phyloP scores from a whole-genome alignment of 2,329 filamentous ascomycete genomes.

The Coleophoma cylindrospora region DNA sequence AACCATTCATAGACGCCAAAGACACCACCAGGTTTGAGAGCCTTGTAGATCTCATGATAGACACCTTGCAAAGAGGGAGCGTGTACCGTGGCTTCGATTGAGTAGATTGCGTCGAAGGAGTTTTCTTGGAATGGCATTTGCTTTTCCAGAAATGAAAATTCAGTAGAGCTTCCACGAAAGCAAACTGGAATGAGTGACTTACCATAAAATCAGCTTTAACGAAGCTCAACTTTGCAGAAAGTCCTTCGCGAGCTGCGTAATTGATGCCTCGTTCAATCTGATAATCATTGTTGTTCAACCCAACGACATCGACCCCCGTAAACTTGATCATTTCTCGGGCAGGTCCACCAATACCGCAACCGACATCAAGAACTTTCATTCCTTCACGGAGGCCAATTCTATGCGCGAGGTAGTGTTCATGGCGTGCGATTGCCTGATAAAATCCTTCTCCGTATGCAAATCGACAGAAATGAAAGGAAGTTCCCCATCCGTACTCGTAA shows the following conservation, averaged over 20 bases:
- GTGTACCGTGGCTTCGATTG: constrained; percentile 95
- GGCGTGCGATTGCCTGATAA: constrained; percentile 85
- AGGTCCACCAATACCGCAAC: constrained; percentile 93
- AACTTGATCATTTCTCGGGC: constrained; percentile 97
- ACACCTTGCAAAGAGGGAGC: constrained; percentile 86
- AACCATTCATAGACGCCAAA: constrained; percentile 99
- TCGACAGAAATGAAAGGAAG: constrained; percentile 96
- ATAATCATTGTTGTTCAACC: constrained; percentile 99
- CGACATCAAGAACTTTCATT: constrained; percentile 91
- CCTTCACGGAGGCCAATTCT: constrained; percentile 79
- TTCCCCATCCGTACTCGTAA: constrained; percentile 96
- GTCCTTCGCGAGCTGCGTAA: constrained; percentile 77
- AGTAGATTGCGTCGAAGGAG: constrained; percentile 91
- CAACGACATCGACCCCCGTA: constrained; percentile 80
- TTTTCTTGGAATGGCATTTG: constrained; percentile 95
- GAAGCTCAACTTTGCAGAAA: constrained; percentile 75
- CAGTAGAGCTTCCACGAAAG: background rate
- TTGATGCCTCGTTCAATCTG: constrained; percentile 90
- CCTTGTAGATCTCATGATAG: constrained; percentile 90
- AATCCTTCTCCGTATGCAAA: constrained; percentile 85
- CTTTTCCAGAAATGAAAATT: constrained; percentile 30
- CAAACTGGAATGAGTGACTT: constrained; percentile 11
- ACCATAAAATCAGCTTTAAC: constrained; percentile 97
- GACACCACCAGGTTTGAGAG: constrained; percentile 90
- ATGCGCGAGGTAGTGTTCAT: constrained; percentile 96